Conservation (phyloP, 1,284 basidiomycete genomes). For the Leccinum insolens region DNA sequence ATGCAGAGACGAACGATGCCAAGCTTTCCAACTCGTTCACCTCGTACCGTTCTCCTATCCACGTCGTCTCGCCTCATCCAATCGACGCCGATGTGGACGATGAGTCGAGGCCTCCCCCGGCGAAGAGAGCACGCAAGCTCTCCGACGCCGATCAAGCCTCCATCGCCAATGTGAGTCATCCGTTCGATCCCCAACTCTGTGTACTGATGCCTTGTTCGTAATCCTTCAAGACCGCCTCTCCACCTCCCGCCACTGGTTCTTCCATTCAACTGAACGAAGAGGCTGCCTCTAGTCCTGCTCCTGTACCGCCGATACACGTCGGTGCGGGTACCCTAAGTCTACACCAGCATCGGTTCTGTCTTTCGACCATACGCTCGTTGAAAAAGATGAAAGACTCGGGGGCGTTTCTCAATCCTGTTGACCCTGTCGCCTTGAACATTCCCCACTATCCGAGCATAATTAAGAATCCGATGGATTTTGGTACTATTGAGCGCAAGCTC, state of each 20-base stretch:
- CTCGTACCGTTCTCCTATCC: conserved; percentile 46
- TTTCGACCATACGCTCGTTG: conserved; percentile 79
- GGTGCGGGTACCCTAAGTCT: conserved; percentile 50
- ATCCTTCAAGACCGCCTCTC: conserved; percentile 68
- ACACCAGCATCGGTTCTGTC: conserved; percentile 82
- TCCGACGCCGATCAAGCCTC: conserved; percentile 59
- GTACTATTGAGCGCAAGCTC: conserved; percentile 92
- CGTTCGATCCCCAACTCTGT: conserved; percentile 44
- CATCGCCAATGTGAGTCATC: conserved; percentile 62
- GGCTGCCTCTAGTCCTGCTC: conserved; percentile 39
- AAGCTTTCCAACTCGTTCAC: conserved; percentile 28
- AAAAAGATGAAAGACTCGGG: conserved; percentile 87
- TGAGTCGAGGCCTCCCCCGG: conserved; percentile 66
- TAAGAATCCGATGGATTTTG: conserved; percentile 92
- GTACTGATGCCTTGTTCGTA: conserved; percentile 4
- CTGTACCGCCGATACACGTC: conserved; percentile 39
- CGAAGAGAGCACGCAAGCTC: conserved; percentile 61
- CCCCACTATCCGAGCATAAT: conserved; percentile 92
- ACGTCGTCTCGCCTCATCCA: conserved; percentile 25
- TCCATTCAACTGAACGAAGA: conserved; percentile 40
- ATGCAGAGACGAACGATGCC: conserved; percentile 24
- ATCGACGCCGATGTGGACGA: conserved; percentile 43
- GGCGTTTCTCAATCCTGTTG: conserved; percentile 89
- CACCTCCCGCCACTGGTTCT: conserved; percentile 55
- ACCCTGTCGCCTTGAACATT: conserved; percentile 86